These are phyloP conservation scores for Kickxella alabastrina DNA, from an alignment of 192 early-diverging fungal genomes.

Conservation along the genomic window DNA sequence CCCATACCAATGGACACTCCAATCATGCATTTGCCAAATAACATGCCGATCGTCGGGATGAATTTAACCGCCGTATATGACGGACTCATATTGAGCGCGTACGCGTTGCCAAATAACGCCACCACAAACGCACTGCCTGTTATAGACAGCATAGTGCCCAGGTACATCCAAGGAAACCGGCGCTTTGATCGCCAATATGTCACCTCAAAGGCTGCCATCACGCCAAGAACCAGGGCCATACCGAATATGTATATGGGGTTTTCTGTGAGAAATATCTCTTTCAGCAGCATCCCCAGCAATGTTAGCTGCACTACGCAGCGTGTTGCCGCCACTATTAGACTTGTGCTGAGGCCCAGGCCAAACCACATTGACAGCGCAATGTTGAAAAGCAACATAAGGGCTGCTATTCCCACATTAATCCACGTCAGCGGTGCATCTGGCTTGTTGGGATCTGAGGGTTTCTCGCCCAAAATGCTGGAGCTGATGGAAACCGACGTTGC, in stretches of 20 bases:
- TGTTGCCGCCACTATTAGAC: constrained; percentile 62
- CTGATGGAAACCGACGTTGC: neutral
- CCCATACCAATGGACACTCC: constrained; percentile 65
- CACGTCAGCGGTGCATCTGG: constrained; percentile 38
- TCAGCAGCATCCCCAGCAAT: constrained; percentile 63
- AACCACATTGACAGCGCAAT: constrained; percentile 59
- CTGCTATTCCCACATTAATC: constrained; percentile 59
- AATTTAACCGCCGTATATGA: constrained; percentile 71
- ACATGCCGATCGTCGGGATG: constrained; percentile 88
- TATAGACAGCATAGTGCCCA: constrained; percentile 48
- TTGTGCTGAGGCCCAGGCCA: constrained; percentile 62
- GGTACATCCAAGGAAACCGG: constrained; percentile 71
- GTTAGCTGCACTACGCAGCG: constrained; percentile 77
- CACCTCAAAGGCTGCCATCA: constrained; percentile 64
- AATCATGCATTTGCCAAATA: constrained; percentile 77
- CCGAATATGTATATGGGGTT: constrained; percentile 59
- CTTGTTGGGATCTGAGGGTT: constrained; percentile 20
- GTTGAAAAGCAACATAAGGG: constrained; percentile 56
- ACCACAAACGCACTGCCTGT: constrained; percentile 16
- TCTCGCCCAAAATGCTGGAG: constrained; percentile 2
- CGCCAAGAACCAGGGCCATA: constrained; percentile 57
- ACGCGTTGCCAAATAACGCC: constrained; percentile 37
- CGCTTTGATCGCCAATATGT: constrained; percentile 66
- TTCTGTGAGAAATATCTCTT: constrained; percentile 62
- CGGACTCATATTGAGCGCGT: constrained; percentile 66